Evolutionary conservation across 169 alveolate species (phyloP).

Genomic region (Eimeria maxima): DNA sequence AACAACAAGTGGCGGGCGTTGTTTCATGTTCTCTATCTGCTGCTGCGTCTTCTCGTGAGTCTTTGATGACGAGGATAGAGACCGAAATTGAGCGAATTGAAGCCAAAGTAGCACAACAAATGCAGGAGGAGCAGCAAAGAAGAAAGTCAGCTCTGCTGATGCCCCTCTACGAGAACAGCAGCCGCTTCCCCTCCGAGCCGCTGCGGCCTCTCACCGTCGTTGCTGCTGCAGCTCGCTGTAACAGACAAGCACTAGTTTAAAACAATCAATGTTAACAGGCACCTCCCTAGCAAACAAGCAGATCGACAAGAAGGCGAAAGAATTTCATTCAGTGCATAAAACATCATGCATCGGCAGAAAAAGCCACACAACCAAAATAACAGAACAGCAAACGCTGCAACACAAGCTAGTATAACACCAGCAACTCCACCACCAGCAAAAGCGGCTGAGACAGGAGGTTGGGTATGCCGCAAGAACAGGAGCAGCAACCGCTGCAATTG

Average conservation of each 20-base stretch:
- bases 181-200: conserved; percentile 6
- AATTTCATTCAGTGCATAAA: too few species aligned
- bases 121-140: background rate
- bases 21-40: background rate
- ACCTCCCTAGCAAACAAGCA: background rate
- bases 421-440: background rate
- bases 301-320: background rate
- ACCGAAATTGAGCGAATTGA: background rate
- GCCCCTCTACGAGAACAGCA: background rate
- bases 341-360: too few species aligned
- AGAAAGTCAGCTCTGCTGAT: background rate
- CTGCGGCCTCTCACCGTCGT: conserved; percentile 10
- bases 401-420: background rate
- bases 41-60: background rate
- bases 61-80: background rate
- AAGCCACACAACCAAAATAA: too few species aligned
- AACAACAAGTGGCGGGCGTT: background rate
- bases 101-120: background rate
- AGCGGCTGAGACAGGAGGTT: background rate
- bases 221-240: background rate
- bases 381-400: background rate
- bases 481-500: background rate
- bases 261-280: background rate
- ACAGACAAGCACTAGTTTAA: background rate
- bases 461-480: background rate